These are phyloP conservation scores for Massariosphaeria phaeospora DNA, from an alignment of 495 filamentous ascomycete species.

Conservation along the genomic window DNA sequence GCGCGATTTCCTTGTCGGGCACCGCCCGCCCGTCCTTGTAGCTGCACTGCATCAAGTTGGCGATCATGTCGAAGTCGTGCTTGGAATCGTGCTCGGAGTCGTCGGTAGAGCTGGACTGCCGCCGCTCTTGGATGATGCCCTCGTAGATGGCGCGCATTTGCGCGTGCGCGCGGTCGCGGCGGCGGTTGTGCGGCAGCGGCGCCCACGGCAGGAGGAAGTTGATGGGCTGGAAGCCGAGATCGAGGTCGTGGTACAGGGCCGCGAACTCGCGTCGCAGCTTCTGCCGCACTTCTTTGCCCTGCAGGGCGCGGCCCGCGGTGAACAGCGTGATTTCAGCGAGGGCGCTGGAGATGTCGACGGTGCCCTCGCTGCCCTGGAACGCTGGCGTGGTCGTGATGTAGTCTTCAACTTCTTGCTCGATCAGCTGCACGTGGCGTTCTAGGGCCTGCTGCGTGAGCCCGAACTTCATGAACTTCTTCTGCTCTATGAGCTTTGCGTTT, in stretches of 20 bases:
- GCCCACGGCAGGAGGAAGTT: slow-evolving; percentile 86
- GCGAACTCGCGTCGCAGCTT: slow-evolving; percentile 71
- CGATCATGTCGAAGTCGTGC: slow-evolving; percentile 68
- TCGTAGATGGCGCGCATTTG: slow-evolving; percentile 74
- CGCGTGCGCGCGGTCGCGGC: slow-evolving; percentile 67
- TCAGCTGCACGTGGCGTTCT: slow-evolving; percentile 70
- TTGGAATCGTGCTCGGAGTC: slow-evolving; percentile 27
- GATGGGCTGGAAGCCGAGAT: slow-evolving; percentile 75
- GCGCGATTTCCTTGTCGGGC: slow-evolving; percentile 75
- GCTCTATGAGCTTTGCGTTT: slow-evolving; percentile 79
- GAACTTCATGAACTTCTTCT: slow-evolving; percentile 88
- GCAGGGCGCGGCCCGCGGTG: slow-evolving; percentile 73
- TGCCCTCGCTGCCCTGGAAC: slow-evolving; percentile 64
- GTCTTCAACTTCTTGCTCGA: slow-evolving; percentile 66
- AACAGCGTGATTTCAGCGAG: slow-evolving; percentile 86
- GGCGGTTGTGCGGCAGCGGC: slow-evolving; percentile 77
- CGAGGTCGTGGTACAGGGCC: slow-evolving; percentile 73
- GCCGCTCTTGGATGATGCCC: slow-evolving; percentile 66
- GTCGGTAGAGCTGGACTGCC: slow-evolving; percentile 29
- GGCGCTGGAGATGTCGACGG: slow-evolving; percentile 57
- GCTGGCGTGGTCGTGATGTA: slow-evolving; percentile 60
- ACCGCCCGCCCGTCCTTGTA: slow-evolving; percentile 70
- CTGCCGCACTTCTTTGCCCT: slow-evolving; percentile 74
- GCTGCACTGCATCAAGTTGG: slow-evolving; percentile 70
- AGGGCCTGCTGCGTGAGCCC: slow-evolving; percentile 74